Evolutionary conservation across 2,329 filamentous ascomycete species (phyloP).

Genomic region (Exophiala bonariae): DNA sequence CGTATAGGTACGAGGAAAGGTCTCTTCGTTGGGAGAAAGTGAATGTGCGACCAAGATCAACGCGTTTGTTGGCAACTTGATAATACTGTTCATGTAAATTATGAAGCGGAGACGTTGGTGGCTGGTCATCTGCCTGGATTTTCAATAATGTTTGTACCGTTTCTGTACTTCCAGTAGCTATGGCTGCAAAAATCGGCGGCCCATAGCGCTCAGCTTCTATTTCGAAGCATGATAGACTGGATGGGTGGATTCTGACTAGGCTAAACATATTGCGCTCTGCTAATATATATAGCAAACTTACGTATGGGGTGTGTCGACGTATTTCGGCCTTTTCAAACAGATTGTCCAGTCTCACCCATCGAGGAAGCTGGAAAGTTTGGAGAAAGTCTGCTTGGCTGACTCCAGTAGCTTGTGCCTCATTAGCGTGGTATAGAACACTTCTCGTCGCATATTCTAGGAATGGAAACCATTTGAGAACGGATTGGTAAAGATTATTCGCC

Average conservation of each 20-base stretch:
- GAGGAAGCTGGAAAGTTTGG: slow-evolving; percentile 25
- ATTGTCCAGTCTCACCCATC: slow-evolving; percentile 36
- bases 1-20: too few species aligned
- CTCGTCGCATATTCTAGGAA: slow-evolving; percentile 42
- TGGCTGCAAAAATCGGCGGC: too few species aligned
- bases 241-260: slow-evolving; percentile 27
- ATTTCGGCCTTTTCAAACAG: slow-evolving; percentile 33
- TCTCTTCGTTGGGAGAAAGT: too few species aligned
- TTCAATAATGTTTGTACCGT: too few species aligned
- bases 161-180: too few species aligned
- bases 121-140: too few species aligned
- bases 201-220: too few species aligned
- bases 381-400: slow-evolving; percentile 27
- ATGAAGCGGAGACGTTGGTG: too few species aligned
- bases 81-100: too few species aligned
- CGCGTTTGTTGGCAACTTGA: too few species aligned
- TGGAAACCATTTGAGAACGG: slow-evolving; percentile 33
- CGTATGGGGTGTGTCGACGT: slow-evolving; percentile 28
- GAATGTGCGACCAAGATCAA: too few species aligned
- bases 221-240: too few species aligned
- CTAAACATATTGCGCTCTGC: slow-evolving; percentile 13
- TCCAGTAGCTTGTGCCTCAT: slow-evolving; percentile 19
- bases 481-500: slow-evolving; percentile 24
- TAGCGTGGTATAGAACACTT: slow-evolving; percentile 32
- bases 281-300: slow-evolving; percentile 26